phyloP scores from a whole-genome alignment of 2,329 filamentous ascomycete genomes.

The Fusarium setosum region DNA sequence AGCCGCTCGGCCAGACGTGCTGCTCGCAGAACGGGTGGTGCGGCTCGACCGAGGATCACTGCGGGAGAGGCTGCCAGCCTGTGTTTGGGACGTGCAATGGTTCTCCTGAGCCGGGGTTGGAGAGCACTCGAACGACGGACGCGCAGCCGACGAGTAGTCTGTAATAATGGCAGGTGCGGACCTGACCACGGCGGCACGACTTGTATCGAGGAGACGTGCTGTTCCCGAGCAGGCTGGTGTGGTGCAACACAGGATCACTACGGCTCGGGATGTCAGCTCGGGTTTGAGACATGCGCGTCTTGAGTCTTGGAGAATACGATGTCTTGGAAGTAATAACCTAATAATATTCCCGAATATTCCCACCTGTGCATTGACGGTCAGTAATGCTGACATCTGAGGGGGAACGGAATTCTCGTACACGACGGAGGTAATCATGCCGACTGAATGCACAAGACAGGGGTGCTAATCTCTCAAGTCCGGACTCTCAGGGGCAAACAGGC shows the following conservation, averaged over 20 bases:
- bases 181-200: too few species aligned
- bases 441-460: neutral
- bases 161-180: too few species aligned
- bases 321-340: conserved; percentile 2
- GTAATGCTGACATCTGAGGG: neutral
- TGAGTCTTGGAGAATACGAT: neutral
- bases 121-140: too few species aligned
- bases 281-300: conserved; percentile 42
- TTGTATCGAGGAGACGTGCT: too few species aligned
- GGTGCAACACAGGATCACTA: too few species aligned
- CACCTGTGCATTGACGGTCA: neutral
- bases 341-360: conserved; percentile 4
- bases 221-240: too few species aligned
- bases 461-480: neutral
- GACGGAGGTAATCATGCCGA: conserved; percentile 13
- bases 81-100: conserved; percentile 43
- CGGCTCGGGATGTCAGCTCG: conserved; percentile 53
- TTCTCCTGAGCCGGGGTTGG: conserved; percentile 28
- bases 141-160: too few species aligned
- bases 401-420: too few species aligned
- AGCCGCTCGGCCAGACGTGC: conserved; percentile 32
- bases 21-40: conserved; percentile 47
- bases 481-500: conserved; percentile 25
- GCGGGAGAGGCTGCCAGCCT: conserved; percentile 53
- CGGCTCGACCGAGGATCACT: conserved; percentile 53